Evolutionary conservation across 306 rosid genomes (phyloP).

Genomic region (Styphnolobium japonicum): DNA sequence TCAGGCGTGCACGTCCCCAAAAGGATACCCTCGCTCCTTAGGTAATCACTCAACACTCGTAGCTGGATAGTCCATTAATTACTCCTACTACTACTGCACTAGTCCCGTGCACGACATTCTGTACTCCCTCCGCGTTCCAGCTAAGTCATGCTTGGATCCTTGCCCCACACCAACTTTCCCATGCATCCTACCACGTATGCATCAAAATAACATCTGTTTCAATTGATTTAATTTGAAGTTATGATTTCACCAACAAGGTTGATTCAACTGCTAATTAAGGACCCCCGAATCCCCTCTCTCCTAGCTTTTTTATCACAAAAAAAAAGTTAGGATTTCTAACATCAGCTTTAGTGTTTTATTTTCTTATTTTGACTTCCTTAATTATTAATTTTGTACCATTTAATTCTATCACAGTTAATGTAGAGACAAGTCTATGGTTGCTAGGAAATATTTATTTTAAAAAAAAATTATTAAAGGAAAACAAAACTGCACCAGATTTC

Average conservation of each 20-base stretch:
- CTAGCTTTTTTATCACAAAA: too few relatives aligned
- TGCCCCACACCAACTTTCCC: not conserved
- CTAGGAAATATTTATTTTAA: not conserved
- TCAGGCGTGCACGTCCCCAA: slow-evolving; percentile 4
- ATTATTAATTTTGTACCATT: not conserved
- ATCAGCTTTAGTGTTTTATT: not conserved
- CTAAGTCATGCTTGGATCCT: not conserved
- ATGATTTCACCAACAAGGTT: too few relatives aligned
- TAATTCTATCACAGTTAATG: not conserved
- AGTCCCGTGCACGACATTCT: slow-evolving; percentile 36
- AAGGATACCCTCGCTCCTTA: not conserved
- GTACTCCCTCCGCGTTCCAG: slow-evolving; percentile 38
- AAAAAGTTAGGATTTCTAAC: not conserved
- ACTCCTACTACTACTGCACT: not conserved
- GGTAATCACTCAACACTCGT: not conserved
- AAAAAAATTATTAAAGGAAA: not conserved
- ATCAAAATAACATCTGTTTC: not conserved
- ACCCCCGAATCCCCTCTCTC: too few relatives aligned
- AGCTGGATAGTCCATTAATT: not conserved
- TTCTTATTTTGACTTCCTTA: not conserved
- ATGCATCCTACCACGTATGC: not conserved
- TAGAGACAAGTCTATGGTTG: not conserved
- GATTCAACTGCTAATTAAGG: too few relatives aligned
- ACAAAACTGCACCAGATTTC: not conserved
- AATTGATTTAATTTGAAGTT: not conserved